Evolutionary conservation across 345 rosid genomes (phyloP).

Genomic region (Heritiera littoralis): DNA sequence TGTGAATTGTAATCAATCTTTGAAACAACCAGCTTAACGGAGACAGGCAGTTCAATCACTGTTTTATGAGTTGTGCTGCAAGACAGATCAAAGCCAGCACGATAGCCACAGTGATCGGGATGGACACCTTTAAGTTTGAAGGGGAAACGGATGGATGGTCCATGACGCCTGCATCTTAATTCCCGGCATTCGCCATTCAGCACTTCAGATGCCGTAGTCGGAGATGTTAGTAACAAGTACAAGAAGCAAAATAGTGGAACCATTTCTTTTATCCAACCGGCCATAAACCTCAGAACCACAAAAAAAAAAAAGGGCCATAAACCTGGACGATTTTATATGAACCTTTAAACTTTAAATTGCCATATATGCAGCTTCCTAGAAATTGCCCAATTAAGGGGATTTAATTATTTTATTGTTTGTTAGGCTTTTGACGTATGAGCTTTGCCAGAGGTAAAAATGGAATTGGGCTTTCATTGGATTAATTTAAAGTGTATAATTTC

Average conservation of each 20-base stretch:
- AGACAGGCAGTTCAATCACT: constrained; percentile 26
- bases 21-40: constrained; percentile 19
- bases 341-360: background rate
- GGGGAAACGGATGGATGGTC: constrained; percentile 32
- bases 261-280: background rate
- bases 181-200: background rate
- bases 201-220: background rate
- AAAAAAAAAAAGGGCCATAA: background rate
- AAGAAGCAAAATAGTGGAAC: background rate
- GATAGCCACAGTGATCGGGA: constrained; percentile 25
- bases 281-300: too few species aligned
- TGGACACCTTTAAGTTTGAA: constrained; percentile 25
- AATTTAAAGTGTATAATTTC: too few species aligned
- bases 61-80: constrained; percentile 19
- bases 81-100: constrained; percentile 25
- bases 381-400: too few species aligned
- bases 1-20: constrained; percentile 24
- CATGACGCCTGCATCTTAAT: constrained; percentile 14
- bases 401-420: too few species aligned
- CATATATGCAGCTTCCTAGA: background rate
- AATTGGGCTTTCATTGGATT: too few species aligned
- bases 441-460: too few species aligned
- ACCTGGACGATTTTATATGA: background rate
- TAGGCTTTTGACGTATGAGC: too few species aligned
- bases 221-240: background rate